A percentile compares a stretch with the other conserved stretches of the same genome.
Evolutionary conservation across 768 basidiomycete species (phyloP).

Genomic region (Lentinula lateritia): DNA sequence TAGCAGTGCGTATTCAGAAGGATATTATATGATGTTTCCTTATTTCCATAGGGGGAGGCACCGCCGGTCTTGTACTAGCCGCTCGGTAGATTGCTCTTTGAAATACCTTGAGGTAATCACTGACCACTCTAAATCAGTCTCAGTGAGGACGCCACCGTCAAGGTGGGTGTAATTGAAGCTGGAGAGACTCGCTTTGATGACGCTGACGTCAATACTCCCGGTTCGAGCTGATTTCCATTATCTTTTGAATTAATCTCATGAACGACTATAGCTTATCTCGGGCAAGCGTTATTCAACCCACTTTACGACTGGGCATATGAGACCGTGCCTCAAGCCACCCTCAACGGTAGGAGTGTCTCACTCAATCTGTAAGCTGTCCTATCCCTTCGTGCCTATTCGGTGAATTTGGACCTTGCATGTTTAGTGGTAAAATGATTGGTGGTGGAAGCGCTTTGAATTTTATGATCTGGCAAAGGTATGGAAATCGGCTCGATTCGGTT

Average conservation of each 20-base stretch:
- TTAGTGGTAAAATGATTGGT: slow-evolving; percentile 18
- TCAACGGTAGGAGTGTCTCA: background rate
- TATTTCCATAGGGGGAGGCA: slow-evolving; percentile 6
- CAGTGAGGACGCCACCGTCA: slow-evolving; percentile 5
- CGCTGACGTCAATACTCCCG: slow-evolving; percentile 14
- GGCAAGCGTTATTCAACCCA: slow-evolving; percentile 11
- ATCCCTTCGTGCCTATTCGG: background rate
- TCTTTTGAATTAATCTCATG: background rate
- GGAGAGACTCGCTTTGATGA: slow-evolving; percentile 12
- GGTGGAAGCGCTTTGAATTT: slow-evolving; percentile 16
- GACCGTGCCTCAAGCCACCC: slow-evolving; percentile 9
- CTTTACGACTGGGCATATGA: slow-evolving; percentile 14
- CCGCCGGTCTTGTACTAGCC: slow-evolving; percentile 15
- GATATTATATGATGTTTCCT: background rate
- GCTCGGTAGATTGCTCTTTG: background rate
- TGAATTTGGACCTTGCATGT: background rate
- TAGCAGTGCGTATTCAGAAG: too few relatives aligned
- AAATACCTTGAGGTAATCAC: background rate
- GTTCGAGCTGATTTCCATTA: background rate
- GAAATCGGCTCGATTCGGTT: too few relatives aligned
- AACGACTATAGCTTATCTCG: slow-evolving; percentile 5
- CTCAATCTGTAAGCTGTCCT: background rate
- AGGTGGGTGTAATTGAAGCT: slow-evolving; percentile 18
- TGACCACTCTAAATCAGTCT: background rate
- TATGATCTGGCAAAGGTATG: slow-evolving; percentile 10